These are phyloP conservation scores for Trametes elegans DNA, from an alignment of 768 basidiomycete species.

Conservation along the genomic window DNA sequence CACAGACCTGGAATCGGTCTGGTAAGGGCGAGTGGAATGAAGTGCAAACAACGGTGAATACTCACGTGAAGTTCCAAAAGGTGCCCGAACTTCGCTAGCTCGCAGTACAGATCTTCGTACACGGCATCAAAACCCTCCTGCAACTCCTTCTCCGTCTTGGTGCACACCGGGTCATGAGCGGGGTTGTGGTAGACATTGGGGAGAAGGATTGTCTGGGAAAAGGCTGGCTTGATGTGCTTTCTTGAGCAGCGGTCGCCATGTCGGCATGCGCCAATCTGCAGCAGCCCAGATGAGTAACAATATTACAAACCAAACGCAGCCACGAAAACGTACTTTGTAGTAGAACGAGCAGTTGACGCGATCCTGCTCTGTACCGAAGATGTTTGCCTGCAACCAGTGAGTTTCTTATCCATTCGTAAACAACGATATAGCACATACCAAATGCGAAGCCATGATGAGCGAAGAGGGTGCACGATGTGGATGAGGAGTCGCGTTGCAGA, in stretches of 20 bases:
- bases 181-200: constrained; percentile 99
- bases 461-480: not conserved
- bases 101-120: constrained; percentile 95
- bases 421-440: constrained; percentile 47
- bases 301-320: not conserved
- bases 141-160: constrained; percentile 81
- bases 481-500: not conserved
- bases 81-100: constrained; percentile 93
- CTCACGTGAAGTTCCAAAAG: constrained; percentile 91
- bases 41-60: constrained; percentile 11
- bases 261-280: constrained; percentile 94
- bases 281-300: constrained; percentile 9
- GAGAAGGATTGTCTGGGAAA: constrained; percentile 94
- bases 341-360: constrained; percentile 99
- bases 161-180: constrained; percentile 88
- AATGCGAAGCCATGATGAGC: constrained; percentile 64
- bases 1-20: constrained; percentile 72
- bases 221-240: constrained; percentile 97
- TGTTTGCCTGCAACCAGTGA: constrained; percentile 65
- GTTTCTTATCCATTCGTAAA: not conserved
- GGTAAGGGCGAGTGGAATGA: not conserved
- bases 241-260: constrained; percentile 98
- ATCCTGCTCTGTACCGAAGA: constrained; percentile 93
- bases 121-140: constrained; percentile 92
- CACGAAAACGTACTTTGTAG: constrained; percentile 67